Percentiles rank a stretch among this genome's conserved stretches.
Evolutionary conservation across 495 filamentous ascomycete genomes (phyloP).

Genomic region (Jackrogersella multiformis): DNA sequence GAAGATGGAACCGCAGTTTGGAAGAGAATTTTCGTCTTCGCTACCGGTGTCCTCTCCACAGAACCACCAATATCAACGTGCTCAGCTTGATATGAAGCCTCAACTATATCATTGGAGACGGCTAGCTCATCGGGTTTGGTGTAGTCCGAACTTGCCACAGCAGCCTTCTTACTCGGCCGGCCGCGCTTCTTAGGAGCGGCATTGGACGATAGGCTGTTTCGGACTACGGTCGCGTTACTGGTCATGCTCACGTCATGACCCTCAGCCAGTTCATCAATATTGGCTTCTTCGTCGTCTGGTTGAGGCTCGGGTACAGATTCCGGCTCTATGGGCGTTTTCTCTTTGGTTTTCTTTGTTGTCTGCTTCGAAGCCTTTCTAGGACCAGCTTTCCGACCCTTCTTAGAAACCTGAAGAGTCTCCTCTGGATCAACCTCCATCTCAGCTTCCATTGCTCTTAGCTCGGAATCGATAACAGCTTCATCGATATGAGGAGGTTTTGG

Average conservation of each 20-base stretch:
- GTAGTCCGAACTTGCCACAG: conserved; percentile 11
- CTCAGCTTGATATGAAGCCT: not conserved
- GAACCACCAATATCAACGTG: conserved; percentile 2
- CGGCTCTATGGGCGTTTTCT: conserved; percentile 45
- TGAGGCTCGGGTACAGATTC: conserved; percentile 36
- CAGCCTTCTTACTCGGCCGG: conserved; percentile 57
- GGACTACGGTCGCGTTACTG: conserved; percentile 55
- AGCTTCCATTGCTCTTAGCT: conserved; percentile 56
- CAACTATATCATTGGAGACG: not conserved
- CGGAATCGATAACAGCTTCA: conserved; percentile 57
- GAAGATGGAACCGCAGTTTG: conserved; percentile 2
- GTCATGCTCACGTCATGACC: conserved; percentile 52
- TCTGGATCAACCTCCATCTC: conserved; percentile 50
- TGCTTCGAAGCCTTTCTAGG: conserved; percentile 56
- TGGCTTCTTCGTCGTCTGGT: conserved; percentile 43
- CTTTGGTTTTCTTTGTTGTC: conserved; percentile 55
- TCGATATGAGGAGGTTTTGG: conserved; percentile 51
- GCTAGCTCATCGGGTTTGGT: conserved; percentile 31
- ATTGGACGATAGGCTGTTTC: conserved; percentile 50
- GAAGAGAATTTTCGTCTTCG: conserved; percentile 21
- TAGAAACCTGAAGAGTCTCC: conserved; percentile 48
- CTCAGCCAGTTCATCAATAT: conserved; percentile 48
- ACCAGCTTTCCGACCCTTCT: conserved; percentile 57
- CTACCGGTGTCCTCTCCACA: conserved; percentile 10
- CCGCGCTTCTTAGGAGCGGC: conserved; percentile 57